Evolutionary conservation across 352 stramenopile species (phyloP).

Genomic region (Phytophthora hibernalis): DNA sequence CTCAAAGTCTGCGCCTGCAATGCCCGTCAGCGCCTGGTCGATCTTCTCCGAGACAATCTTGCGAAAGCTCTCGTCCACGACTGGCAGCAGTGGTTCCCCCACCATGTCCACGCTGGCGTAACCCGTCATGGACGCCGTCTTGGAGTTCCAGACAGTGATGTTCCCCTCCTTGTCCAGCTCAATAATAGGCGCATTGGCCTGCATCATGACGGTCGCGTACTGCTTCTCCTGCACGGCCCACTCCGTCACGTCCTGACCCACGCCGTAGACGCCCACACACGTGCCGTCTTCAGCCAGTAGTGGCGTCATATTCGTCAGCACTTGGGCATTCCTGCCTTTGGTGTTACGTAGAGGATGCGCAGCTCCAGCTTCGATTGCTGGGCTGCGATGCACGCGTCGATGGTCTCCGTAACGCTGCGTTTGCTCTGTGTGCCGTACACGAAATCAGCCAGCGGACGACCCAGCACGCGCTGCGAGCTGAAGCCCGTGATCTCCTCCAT

Average conservation of each 20-base stretch:
- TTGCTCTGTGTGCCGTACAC: constrained; percentile 57
- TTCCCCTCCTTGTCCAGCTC: constrained; percentile 77
- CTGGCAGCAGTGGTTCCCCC: constrained; percentile 52
- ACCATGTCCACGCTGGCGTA: constrained; percentile 60
- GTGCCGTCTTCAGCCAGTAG: constrained; percentile 47
- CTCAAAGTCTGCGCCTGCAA: constrained; percentile 61
- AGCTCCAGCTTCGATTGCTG: constrained; percentile 56
- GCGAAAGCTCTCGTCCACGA: constrained; percentile 57
- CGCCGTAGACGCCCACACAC: constrained; percentile 63
- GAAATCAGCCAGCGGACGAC: constrained; percentile 52
- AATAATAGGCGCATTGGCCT: constrained; percentile 82
- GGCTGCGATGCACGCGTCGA: constrained; percentile 35
- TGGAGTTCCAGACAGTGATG: constrained; percentile 78
- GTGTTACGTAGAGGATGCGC: constrained; percentile 58
- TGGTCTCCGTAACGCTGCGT: constrained; percentile 37
- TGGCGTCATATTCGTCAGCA: constrained; percentile 65
- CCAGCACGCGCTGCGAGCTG: constrained; percentile 43
- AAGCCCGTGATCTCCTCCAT: constrained; percentile 70
- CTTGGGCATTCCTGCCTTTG: constrained; percentile 48
- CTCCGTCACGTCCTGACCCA: constrained; percentile 67
- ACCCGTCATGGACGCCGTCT: constrained; percentile 61
- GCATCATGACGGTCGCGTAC: constrained; percentile 77
- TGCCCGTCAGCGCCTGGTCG: constrained; percentile 52
- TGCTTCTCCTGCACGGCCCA: constrained; percentile 63
- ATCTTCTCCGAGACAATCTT: constrained; percentile 62